A percentile compares a stretch with the other conserved stretches of the same genome.
Conservation (phyloP, 176 grass and related monocot species). For the Elymus sibiricus region DNA sequence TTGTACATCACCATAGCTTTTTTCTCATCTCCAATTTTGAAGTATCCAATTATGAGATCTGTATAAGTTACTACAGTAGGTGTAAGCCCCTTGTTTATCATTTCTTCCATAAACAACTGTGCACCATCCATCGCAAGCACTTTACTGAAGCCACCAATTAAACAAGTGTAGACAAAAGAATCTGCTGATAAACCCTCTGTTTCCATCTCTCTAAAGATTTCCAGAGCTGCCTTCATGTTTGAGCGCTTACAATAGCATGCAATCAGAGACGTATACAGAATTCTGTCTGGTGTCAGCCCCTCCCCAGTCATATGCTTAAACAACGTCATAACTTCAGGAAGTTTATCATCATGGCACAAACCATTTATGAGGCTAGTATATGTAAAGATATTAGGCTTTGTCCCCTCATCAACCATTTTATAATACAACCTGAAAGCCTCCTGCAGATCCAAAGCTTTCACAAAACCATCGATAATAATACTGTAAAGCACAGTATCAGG, state of each 20-base stretch:
- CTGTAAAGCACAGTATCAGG: constrained; percentile 64
- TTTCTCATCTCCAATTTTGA: constrained; percentile 40
- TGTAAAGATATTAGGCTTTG: constrained; percentile 43
- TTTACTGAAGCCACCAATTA: constrained; percentile 59
- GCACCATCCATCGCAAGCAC: constrained; percentile 56
- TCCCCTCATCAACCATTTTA: constrained; percentile 42
- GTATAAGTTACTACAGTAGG: constrained; percentile 64
- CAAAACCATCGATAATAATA: constrained; percentile 60
- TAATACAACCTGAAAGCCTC: constrained; percentile 44
- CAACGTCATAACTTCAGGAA: constrained; percentile 30
- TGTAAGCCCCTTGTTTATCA: constrained; percentile 32
- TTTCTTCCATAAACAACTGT: constrained; percentile 46
- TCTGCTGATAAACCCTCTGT: constrained; percentile 33
- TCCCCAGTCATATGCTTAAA: constrained; percentile 36
- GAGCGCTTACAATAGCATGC: constrained; percentile 47
- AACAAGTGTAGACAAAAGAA: constrained; percentile 59
- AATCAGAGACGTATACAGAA: constrained; percentile 60
- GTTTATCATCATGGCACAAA: constrained; percentile 38
- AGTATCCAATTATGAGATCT: constrained; percentile 50
- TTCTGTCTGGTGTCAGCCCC: constrained; percentile 38
- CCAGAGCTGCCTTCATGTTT: constrained; percentile 52
- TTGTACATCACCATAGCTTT: constrained; percentile 31
- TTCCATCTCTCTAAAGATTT: constrained; percentile 55
- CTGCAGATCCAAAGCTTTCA: constrained; percentile 59
- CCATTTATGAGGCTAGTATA: constrained; percentile 62